Evolutionary conservation across 108 stramenopile species (phyloP).

Genomic region (Cyclotella choctawhatcheeana): DNA sequence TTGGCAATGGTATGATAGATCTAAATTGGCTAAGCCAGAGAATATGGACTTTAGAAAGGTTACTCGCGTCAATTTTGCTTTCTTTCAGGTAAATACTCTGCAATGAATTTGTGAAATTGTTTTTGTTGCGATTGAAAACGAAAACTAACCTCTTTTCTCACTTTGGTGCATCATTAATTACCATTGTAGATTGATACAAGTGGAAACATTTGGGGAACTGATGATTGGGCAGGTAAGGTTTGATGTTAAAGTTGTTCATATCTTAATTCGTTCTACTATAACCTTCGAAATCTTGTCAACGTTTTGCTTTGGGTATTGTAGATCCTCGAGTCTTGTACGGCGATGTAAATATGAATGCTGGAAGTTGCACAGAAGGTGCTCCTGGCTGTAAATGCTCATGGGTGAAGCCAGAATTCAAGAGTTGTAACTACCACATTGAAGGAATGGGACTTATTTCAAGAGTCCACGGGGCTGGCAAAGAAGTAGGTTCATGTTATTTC

Average conservation of each 20-base stretch:
- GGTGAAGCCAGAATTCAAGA: conserved; percentile 3
- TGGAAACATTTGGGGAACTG: conserved; percentile 40
- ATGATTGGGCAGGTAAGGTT: conserved; percentile 32
- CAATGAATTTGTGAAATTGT: conserved; percentile 1
- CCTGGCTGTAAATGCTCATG: conserved; percentile 39
- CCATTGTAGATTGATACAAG: conserved; percentile 21
- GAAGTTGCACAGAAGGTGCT: conserved; percentile 6
- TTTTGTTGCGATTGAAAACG: too few species aligned
- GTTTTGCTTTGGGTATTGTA: too few species aligned
- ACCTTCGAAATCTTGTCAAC: background rate
- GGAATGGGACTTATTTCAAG: conserved; percentile 14
- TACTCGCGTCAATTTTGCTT: conserved; percentile 51
- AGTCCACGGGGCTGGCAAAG: conserved; percentile 14
- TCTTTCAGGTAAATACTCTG: conserved; percentile 31
- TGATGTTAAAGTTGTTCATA: background rate
- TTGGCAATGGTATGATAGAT: conserved; percentile 54
- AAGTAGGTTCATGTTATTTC: background rate
- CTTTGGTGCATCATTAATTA: too few species aligned
- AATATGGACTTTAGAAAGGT: conserved; percentile 46
- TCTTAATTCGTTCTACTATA: background rate
- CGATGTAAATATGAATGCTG: conserved; percentile 7
- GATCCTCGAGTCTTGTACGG: conserved; percentile 22
- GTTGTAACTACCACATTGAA: conserved; percentile 14
- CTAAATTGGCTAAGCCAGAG: conserved; percentile 32
- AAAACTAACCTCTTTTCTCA: too few species aligned